Evolutionary conservation across 1,284 basidiomycete species (phyloP), one percentile per base, ranked within the genome.

Genomic region (Microbotryum intermedium): DNA sequence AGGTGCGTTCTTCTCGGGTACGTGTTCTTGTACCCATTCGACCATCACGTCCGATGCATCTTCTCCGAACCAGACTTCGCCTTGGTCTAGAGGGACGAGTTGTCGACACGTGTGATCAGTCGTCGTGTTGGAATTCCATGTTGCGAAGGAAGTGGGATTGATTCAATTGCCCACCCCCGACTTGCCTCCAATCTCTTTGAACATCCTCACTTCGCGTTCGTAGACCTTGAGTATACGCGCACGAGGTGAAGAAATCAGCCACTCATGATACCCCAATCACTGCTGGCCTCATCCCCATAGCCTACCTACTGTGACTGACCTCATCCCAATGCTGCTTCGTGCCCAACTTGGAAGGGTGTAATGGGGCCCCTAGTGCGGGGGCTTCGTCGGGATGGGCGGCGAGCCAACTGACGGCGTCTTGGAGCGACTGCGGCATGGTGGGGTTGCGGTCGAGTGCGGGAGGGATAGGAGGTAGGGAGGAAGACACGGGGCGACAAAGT

Each of bases 11-110:
- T 21, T 59, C 61, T 20, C 11, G 39, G 63, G 11, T 50, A 68
- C 53, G 46, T 72, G 62, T 28, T 70, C 64, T 4, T 60, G 57
- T 8, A 65, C 62, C 72, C 72, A 73, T 21, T 70, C 61, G 29
- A 76, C 82, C 88, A 92, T 91, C 66, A 88, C 87, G 68, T 85
- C 82, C 1, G 88, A 82, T 26, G 83, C 83, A 63, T 90, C 87
- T 64, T 83, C 79, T 16, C 90, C 90, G 70, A 92, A 93, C 89
- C 90, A 93, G 28, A 90, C 80, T 75, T 93, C 90, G 44, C 90
- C 90, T 72, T 91, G 88, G 73, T 93, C 88, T 51, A 20, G 16
- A 21, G n/a, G 3, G 23, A 16, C 20, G 21, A 23, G 46, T n/a
- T n/a, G n/a, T 47, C 46, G 16, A 16, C 11, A 23, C 26, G n/a